Percentiles rank a stretch among this genome's conserved stretches.
phyloP scores from a whole-genome alignment of 176 grass and related monocot genomes.

The Zoysia japonica region DNA sequence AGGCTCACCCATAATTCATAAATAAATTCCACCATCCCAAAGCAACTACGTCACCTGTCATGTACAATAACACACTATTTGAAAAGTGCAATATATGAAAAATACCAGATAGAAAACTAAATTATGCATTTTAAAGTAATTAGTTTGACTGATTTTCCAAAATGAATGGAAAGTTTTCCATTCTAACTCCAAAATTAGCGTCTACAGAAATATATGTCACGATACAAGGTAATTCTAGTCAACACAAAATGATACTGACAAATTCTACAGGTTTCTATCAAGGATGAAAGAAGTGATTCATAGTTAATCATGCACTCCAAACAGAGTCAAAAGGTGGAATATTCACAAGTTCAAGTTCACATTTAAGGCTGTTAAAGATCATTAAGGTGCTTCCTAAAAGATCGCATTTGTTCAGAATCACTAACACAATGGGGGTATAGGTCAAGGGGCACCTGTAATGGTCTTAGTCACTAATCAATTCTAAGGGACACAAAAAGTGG shows the following conservation, averaged over 20 bases:
- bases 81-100: constrained; percentile 19
- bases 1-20: constrained; percentile 91
- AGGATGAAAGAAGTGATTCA: neutral
- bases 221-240: neutral
- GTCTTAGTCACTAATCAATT: neutral
- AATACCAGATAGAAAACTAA: neutral
- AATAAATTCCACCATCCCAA: constrained; percentile 96
- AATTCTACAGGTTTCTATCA: neutral
- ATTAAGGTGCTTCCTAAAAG: neutral
- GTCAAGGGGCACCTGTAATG: neutral
- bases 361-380: neutral
- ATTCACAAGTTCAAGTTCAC: neutral
- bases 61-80: constrained; percentile 36
- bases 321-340: neutral
- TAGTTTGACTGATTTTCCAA: neutral
- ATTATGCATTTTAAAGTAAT: neutral
- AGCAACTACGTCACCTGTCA: constrained; percentile 80
- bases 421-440: neutral
- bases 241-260: constrained; percentile 2
- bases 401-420: neutral
- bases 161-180: neutral
- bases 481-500: constrained; percentile 1
- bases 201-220: neutral
- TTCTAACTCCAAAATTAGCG: neutral
- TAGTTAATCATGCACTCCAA: neutral